phyloP scores from a whole-genome alignment of 2,329 filamentous ascomycete genomes.

The Phoma sp. region DNA sequence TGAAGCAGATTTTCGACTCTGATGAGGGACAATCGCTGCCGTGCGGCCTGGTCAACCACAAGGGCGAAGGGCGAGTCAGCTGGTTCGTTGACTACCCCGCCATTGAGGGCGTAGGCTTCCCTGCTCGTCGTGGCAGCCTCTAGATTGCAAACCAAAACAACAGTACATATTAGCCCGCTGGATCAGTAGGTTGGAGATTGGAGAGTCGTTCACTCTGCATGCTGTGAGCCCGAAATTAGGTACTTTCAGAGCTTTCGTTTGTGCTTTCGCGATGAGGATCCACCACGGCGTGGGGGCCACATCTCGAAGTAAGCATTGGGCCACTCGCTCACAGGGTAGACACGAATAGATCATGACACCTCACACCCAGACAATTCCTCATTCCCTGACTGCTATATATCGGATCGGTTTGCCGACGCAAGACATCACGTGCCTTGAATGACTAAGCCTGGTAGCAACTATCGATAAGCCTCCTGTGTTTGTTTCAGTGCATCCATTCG shows the following conservation, averaged over 20 bases:
- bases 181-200: constrained; percentile 8
- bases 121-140: constrained; percentile 70
- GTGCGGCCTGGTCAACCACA: constrained; percentile 85
- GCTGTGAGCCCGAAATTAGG: constrained; percentile 13
- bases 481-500: constrained; percentile 1
- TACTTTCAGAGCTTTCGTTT: constrained; percentile 20
- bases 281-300: constrained; percentile 20
- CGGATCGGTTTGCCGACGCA: neutral
- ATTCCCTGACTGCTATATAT: neutral
- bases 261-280: constrained; percentile 38
- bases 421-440: neutral
- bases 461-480: constrained; percentile 2
- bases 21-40: constrained; percentile 77
- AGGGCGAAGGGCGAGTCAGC: constrained; percentile 81
- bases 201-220: constrained; percentile 12
- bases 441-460: constrained; percentile 10
- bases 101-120: constrained; percentile 83
- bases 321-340: constrained; percentile 31
- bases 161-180: neutral
- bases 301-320: constrained; percentile 33
- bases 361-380: neutral
- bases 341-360: constrained; percentile 29
- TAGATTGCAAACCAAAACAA: constrained; percentile 39
- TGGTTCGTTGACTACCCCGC: constrained; percentile 94
- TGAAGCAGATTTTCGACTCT: constrained; percentile 89